phyloP scores from a whole-genome alignment of 129 eudicot genomes.

The Arctium minus region DNA sequence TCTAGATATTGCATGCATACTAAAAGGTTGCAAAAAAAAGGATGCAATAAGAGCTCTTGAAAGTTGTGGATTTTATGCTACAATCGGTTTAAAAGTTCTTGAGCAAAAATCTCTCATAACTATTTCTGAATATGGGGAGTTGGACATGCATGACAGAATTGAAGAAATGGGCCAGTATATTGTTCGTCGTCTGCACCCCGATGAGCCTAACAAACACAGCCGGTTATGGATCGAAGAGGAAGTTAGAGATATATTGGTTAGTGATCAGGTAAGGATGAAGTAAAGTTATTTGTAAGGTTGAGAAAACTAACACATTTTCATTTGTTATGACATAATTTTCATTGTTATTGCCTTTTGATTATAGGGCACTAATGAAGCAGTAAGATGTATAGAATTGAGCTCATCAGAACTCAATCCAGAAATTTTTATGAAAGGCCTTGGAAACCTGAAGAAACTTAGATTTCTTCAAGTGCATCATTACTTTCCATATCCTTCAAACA shows the following conservation, averaged over 20 bases:
- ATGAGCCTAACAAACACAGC: neutral
- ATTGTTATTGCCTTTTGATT: neutral
- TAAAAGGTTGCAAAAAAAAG: neutral
- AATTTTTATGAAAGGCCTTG: neutral
- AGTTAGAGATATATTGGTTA: neutral
- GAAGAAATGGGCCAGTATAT: conserved; percentile 17
- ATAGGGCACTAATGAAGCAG: conserved; percentile 1
- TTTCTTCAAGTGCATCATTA: neutral
- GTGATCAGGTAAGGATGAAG: neutral
- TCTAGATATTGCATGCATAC: conserved; percentile 1
- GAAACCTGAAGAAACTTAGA: neutral
- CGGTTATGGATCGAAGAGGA: neutral
- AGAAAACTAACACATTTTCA: neutral
- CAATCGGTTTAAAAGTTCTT: neutral
- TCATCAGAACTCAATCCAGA: accelerated
- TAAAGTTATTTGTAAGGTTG: neutral
- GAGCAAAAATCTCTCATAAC: no score
- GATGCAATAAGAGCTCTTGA: neutral
- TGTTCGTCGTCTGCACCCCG: neutral
- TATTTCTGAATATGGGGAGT: neutral
- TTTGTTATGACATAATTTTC: neutral
- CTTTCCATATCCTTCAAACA: no score
- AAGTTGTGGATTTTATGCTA: conserved; percentile 14
- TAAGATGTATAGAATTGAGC: neutral
- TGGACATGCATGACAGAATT: conserved; percentile 11